Base-by-base conservation (phyloP, 1,284 basidiomycete species). In the Ceratobasidium sp. region DNA sequence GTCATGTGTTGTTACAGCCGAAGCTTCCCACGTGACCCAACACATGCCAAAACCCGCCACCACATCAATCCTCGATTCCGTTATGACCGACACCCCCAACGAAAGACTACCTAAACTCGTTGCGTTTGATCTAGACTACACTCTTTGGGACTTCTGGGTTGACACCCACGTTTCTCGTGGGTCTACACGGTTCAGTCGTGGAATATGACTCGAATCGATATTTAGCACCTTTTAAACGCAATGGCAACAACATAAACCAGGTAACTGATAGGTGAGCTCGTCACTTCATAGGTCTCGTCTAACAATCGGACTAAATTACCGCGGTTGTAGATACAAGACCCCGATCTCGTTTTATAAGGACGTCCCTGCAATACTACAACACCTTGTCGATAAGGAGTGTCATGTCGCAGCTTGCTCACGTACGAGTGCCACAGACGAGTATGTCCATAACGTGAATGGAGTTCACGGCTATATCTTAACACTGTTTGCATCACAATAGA, bases 61-160 rank as follows among this genome's bases (percentile, higher is more conserved):
- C 55, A 18, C n/a, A 39, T 39, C 58, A 28, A 33, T 33, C 33
- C 33, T 33, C 28, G 33, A 33, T 33, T 33, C 33, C 33, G 33
- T 33, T 33, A 64, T 61, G 60, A 33, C 13, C 15, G n/a, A 64
- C 42, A 15, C 44, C 20, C 18, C 13, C 12, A 56, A 40, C 26
- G 73, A 56, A 44, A 79, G 87, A 82, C 84, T 91, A 49, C 95
- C 95, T 0, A 89, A 92, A 80, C 89, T 95, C 39, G 86, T 96
- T 13, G 94, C 93, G 0, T 95, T 96, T 83, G 95, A 97, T 82
- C 85, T 96, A 28, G 95, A 96, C 83, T 95, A 93, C 83, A 96
- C 94, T 0, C 86, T 96, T 0, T 96, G 95, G 94, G 90, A 92
- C 79, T 86, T 96, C 9, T 96, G 94, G 93, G 92, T 95, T 60